These are phyloP conservation scores for Tetrapyrgos nigripes DNA, from an alignment of 1,284 basidiomycete species.

Conservation along the genomic window DNA sequence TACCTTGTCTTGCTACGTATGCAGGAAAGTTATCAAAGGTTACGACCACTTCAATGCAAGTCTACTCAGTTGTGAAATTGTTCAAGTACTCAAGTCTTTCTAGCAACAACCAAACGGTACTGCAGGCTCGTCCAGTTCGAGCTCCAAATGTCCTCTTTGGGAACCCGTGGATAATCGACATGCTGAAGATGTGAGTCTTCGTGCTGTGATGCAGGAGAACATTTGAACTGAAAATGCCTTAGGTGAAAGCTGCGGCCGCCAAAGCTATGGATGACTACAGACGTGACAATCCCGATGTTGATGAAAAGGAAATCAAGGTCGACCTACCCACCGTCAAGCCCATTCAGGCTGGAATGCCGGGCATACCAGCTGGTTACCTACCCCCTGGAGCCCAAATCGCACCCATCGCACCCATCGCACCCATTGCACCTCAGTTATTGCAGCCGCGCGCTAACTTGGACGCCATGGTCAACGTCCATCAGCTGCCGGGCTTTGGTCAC, in stretches of 20 bases:
- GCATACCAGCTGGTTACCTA: slow-evolving; percentile 1
- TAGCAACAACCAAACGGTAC: slow-evolving; percentile 21
- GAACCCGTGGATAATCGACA: slow-evolving; percentile 71
- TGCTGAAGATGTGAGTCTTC: slow-evolving; percentile 62
- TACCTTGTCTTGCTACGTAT: slow-evolving; percentile 81
- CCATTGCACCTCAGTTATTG: background rate
- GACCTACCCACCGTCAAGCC: slow-evolving; percentile 53
- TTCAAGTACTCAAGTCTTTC: slow-evolving; percentile 7
- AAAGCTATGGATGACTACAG: slow-evolving; percentile 67
- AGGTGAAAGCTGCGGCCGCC: slow-evolving; percentile 78
- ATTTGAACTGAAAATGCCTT: slow-evolving; percentile 3
- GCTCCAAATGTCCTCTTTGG: slow-evolving; percentile 70
- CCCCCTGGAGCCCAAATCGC: slow-evolving; percentile 6
- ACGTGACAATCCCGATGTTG: slow-evolving; percentile 59
- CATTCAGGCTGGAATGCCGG: slow-evolving; percentile 8
- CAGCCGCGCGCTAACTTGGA: background rate
- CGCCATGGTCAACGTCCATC: background rate
- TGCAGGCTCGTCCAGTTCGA: slow-evolving; percentile 23
- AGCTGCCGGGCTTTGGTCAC: background rate
- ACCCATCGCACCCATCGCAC: too few species aligned
- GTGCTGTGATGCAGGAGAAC: background rate
- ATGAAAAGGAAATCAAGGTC: slow-evolving; percentile 59
- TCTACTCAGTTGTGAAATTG: slow-evolving; percentile 18
- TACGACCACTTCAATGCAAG: slow-evolving; percentile 81
- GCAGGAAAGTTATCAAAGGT: slow-evolving; percentile 70